Base-by-base conservation (phyloP, 1,139 yeast species). In the Scheffersomyces quercinus region DNA sequence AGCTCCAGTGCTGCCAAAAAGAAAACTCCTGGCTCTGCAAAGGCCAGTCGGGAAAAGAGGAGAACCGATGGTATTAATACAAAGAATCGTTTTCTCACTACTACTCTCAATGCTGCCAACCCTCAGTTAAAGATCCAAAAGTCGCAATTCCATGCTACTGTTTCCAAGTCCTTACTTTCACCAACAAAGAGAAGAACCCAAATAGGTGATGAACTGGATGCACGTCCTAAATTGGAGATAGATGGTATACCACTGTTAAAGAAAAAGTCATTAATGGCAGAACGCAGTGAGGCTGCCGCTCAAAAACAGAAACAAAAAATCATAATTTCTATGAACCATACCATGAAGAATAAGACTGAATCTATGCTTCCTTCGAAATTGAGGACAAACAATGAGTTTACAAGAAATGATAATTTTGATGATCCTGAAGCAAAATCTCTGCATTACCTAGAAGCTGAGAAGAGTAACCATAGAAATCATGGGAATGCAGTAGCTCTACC, bases 401-500 rank as follows among this genome's bases (percentile, higher is more conserved):
- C 11, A 15, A 15, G 35, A 14, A 20, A 31, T 10, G 35, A 31
- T 5, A 8, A n/a, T 2, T n/a, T 10, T 7, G 35, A 31, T 15
- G 20, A 20, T 14, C 35, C 7, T 12, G 35, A 15, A 9, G 9
- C 16, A n/a, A 30, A 30, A 3, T 28, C 28, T 12, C 15, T 31
- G 6, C 38, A 29, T 7, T 15, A 10, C 35, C 35, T 10, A 9
- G n/a, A 31, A 31, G 13, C 36, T 8, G 38, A 34, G 15, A 35
- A 35, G 11, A 41, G 34, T 31, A 14, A 11, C 12, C 11, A 31
- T 20, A 14, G 35, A 14, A 31, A 31, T 37, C 43, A 53, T 5
- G 68, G 69, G 1, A 68, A 68, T 48, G 67, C 68, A 1, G 59
- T 67, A 7, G 68, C 72, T 0, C 52, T 67, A 24, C 72, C 73